phyloP scores from a whole-genome alignment of 1,284 basidiomycete species.

The Cutaneotrichosporon arboriforme region DNA sequence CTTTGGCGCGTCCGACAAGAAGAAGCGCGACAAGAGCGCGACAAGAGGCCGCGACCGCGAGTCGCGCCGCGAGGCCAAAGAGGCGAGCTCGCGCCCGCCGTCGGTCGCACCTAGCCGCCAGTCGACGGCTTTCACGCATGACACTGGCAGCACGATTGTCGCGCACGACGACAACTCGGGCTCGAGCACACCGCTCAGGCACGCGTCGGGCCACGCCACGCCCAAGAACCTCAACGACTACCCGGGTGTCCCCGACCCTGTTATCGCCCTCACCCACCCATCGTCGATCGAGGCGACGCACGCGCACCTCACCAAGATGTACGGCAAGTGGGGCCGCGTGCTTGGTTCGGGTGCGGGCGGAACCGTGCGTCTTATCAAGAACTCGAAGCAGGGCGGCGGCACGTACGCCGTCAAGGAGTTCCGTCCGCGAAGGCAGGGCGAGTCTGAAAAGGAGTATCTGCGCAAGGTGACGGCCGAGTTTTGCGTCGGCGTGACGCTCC shows the following conservation, averaged over 20 bases:
- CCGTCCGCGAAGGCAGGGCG: slow-evolving; percentile 76
- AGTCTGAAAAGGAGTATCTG: slow-evolving; percentile 94
- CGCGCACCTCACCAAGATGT: slow-evolving; percentile 92
- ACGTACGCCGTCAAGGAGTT: slow-evolving; percentile 98
- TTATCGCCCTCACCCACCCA: slow-evolving; percentile 45
- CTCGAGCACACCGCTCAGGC: slow-evolving; percentile 1
- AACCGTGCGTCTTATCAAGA: slow-evolving; percentile 93
- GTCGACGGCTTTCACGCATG: slow-evolving; percentile 31
- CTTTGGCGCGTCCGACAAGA: slow-evolving; percentile 44
- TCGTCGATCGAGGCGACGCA: slow-evolving; percentile 71
- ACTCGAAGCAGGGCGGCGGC: slow-evolving; percentile 68
- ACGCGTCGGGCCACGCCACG: slow-evolving; percentile 36
- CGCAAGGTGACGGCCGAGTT: slow-evolving; percentile 99
- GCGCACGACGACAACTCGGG: slow-evolving; percentile 8
- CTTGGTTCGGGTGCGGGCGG: slow-evolving; percentile 95
- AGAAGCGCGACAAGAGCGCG: slow-evolving; percentile 36
- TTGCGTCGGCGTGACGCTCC: slow-evolving; percentile 90
- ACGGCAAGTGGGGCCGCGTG: slow-evolving; percentile 96
- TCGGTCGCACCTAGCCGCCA: slow-evolving; percentile 36
- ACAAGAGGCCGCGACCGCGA: slow-evolving; percentile 15
- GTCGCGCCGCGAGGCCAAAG: slow-evolving; percentile 27
- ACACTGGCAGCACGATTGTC: slow-evolving; percentile 5
- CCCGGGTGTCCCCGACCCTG: slow-evolving; percentile 44
- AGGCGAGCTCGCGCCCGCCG: slow-evolving; percentile 25
- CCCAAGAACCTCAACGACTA: slow-evolving; percentile 37